These are phyloP conservation scores for Hypericum androsaemum DNA, from an alignment of 345 rosid genomes.

Conservation along the genomic window DNA sequence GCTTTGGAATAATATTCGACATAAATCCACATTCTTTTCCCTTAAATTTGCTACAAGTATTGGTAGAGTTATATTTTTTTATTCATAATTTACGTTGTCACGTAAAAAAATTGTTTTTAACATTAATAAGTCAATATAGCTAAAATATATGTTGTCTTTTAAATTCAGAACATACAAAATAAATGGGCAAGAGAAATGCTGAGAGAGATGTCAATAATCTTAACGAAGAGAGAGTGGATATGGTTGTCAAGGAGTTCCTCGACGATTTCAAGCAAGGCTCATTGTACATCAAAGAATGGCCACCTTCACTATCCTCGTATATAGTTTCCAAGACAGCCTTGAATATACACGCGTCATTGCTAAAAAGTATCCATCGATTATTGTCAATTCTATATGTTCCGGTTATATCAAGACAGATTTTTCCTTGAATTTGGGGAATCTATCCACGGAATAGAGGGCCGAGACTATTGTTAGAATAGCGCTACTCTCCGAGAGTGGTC, in stretches of 20 bases:
- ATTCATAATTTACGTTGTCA: no score
- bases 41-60: no score
- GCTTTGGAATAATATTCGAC: no score
- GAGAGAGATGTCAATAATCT: conserved; percentile 17
- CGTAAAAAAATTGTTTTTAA: no score
- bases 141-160: no score
- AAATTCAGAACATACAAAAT: no score
- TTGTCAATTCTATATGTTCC: conserved; percentile 22
- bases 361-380: no score
- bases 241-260: conserved; percentile 16
- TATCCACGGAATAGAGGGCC: conserved; percentile 13
- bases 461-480: conserved; percentile 16
- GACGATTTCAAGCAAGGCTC: conserved; percentile 22
- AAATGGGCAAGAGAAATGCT: conserved; percentile 22
- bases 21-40: no score
- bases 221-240: conserved; percentile 23
- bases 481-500: conserved; percentile 8
- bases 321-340: conserved; percentile 18
- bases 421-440: not conserved
- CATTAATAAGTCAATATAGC: no score
- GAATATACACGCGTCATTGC: conserved; percentile 25
- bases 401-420: conserved; percentile 26
- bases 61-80: no score
- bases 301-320: conserved; percentile 11
- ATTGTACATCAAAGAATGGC: conserved; percentile 20